Base-by-base conservation (phyloP, 208 protist species). In the Dictyostelium gargantuum region DNA sequence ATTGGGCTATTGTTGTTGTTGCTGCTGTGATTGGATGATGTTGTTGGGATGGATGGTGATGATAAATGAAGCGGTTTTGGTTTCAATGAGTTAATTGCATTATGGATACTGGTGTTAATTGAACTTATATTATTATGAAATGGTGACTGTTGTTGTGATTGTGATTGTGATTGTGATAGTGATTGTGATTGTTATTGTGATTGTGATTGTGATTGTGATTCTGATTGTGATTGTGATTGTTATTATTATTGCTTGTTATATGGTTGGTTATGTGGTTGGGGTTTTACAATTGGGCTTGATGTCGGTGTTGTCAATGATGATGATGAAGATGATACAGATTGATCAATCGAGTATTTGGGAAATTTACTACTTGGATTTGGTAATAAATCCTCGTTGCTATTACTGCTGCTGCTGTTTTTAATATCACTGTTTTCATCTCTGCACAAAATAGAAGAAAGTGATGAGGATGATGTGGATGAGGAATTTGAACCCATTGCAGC, bases 101-200 rank as follows among this genome's bases (percentile, higher is more conserved):
- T 74, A 15, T 35, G 26, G 9, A 74, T 74, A 74, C 68, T 74
- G 26, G 38, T 74, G 29, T 74, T 74, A 21, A 74, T 74, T 44
- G 68, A 74, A 44, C 68, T 74, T 21, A 74, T 74, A 74, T 74
- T 74, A 74, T 44, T 74, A 46, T 74, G 68, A 17, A 74, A 44
- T 46, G 68, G 21, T 46, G 13, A 1, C 15, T 44, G 19, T 73
- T 1, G 21, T 73, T 73, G 58, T 44, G 10, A 13, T 72, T 32
- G 29, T 72, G 3, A 19, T 72, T 40, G 32, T 21, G 15, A 40
- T 23, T 29, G 11, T 68, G 61, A 11, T 19, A 17, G 9, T 61
- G 54, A 61, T 61, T n/a, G 10, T 61, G 15, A 29, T 35, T 66
- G 58, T 66, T 35, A 6, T 56, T 56, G 50, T 56, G 0, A 4